phyloP scores from a whole-genome alignment of 2,329 filamentous ascomycete species.

The Trichoderma cornu-damae region DNA sequence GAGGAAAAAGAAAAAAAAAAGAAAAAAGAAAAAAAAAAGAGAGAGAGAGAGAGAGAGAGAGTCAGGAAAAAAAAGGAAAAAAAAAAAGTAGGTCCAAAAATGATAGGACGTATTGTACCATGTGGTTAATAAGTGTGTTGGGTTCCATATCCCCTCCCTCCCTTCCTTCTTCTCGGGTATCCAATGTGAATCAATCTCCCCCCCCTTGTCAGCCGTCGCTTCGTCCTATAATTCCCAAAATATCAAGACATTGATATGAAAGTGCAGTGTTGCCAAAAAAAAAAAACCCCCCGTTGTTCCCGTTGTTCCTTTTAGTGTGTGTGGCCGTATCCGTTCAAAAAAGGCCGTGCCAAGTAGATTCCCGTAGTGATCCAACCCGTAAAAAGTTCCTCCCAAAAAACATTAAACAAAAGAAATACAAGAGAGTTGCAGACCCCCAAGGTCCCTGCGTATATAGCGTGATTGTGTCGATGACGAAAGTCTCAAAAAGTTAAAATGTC shows the following conservation, averaged over 20 bases:
- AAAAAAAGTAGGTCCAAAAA: background rate
- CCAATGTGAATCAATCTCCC: background rate
- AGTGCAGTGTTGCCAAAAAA: slow-evolving; percentile 14
- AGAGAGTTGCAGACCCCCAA: background rate
- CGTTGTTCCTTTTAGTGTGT: slow-evolving; percentile 2
- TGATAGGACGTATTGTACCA: background rate
- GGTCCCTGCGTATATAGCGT: background rate
- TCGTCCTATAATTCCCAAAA: slow-evolving; percentile 1
- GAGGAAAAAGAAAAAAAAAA: background rate
- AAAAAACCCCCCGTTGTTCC: too few relatives aligned
- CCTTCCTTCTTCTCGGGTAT: too few relatives aligned
- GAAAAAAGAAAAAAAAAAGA: background rate
- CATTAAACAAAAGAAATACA: background rate
- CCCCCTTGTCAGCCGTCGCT: slow-evolving; percentile 11
- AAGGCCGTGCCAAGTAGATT: background rate
- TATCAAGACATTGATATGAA: background rate
- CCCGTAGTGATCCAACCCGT: background rate
- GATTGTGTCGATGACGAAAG: background rate
- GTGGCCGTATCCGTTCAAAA: background rate
- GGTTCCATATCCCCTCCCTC: background rate
- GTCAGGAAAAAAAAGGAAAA: background rate
- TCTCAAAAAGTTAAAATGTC: background rate
- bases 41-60: background rate
- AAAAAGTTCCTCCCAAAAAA: background rate
- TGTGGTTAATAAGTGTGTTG: background rate